Conservation (phyloP, 2,329 filamentous ascomycete species). For the Coleophoma eucalyptorum region DNA sequence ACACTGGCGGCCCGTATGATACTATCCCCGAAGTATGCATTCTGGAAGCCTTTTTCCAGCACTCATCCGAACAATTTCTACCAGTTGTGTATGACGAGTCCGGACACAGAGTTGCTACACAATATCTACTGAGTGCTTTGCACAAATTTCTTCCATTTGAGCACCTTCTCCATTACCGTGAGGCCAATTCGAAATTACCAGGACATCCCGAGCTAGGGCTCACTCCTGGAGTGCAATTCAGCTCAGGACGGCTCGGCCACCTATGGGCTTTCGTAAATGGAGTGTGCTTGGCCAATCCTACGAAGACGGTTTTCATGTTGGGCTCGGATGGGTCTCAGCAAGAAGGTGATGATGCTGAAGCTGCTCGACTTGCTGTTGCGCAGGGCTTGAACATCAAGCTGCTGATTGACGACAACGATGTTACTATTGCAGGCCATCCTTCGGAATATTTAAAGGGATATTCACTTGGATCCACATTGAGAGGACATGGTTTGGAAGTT, state of each 20-base stretch:
- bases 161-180: slow-evolving; percentile 35
- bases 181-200: slow-evolving; percentile 33
- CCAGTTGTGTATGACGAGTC: slow-evolving; percentile 33
- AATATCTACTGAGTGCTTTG: slow-evolving; percentile 32
- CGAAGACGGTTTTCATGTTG: slow-evolving; percentile 31
- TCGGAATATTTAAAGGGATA: slow-evolving; percentile 34
- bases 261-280: slow-evolving; percentile 35
- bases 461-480: slow-evolving; percentile 26
- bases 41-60: slow-evolving; percentile 31
- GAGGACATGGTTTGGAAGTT: slow-evolving; percentile 33
- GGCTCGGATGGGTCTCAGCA: slow-evolving; percentile 37
- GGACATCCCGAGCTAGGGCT: slow-evolving; percentile 35
- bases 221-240: slow-evolving; percentile 34
- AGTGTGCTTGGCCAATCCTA: slow-evolving; percentile 30
- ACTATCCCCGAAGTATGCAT: slow-evolving; percentile 36
- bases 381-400: slow-evolving; percentile 33
- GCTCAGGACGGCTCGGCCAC: slow-evolving; percentile 34
- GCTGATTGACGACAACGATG: slow-evolving; percentile 35
- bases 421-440: slow-evolving; percentile 35
- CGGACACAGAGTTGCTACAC: slow-evolving; percentile 35
- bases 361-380: slow-evolving; percentile 32
- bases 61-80: slow-evolving; percentile 27
- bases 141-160: slow-evolving; percentile 32
- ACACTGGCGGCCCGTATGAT: slow-evolving; percentile 35
- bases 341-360: slow-evolving; percentile 36